These are phyloP conservation scores for Sporisorium scitamineum DNA, from an alignment of 1,284 basidiomycete genomes.

Conservation along the genomic window DNA sequence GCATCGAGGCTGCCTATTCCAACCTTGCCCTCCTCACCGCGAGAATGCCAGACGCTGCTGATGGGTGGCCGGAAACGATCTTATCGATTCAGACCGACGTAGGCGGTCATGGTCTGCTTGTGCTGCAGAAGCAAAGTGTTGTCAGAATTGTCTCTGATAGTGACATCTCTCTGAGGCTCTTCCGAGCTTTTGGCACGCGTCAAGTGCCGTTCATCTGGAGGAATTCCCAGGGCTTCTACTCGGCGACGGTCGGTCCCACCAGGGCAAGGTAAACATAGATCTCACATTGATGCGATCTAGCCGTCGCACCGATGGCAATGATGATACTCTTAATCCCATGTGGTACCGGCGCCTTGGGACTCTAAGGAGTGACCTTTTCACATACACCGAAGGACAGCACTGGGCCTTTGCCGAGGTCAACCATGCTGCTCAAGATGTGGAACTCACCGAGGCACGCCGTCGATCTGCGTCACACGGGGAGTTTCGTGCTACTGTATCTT, in stretches of 20 bases:
- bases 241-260: too few species aligned
- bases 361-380: too few species aligned
- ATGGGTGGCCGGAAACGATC: background rate
- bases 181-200: background rate
- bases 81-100: conserved; percentile 8
- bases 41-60: background rate
- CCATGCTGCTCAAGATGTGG: background rate
- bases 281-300: too few species aligned
- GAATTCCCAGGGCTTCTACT: too few species aligned
- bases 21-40: conserved; percentile 24
- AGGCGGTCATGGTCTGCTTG: conserved; percentile 8
- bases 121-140: background rate
- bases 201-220: background rate
- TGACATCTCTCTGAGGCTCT: background rate
- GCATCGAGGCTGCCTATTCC: conserved; percentile 26
- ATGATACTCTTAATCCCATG: too few species aligned
- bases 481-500: too few species aligned
- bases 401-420: conserved; percentile 2
- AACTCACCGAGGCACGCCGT: too few species aligned
- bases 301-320: background rate
- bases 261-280: too few species aligned
- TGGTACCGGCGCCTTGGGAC: too few species aligned
- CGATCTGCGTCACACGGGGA: too few species aligned
- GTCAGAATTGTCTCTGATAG: background rate
- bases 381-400: too few species aligned